Evolutionary conservation across 176 grass and related monocot genomes (phyloP).

Genomic region (Leersia perrieri): DNA sequence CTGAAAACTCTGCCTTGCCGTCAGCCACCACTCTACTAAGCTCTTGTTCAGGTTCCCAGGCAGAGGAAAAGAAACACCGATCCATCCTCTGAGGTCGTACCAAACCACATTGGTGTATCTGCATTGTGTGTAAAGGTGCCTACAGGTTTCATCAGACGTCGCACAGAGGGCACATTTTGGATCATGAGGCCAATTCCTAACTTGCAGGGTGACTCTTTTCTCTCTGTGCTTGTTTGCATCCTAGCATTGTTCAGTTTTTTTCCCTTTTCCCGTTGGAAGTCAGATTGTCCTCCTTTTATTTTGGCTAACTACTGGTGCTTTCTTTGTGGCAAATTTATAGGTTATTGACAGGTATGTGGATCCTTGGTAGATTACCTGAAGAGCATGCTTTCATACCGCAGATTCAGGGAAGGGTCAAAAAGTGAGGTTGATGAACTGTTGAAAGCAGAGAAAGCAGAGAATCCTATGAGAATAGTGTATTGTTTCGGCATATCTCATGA

Average conservation of each 20-base stretch:
- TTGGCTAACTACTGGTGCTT: background rate
- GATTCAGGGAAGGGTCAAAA: slow-evolving; percentile 87
- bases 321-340: slow-evolving; percentile 42
- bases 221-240: background rate
- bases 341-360: slow-evolving; percentile 97
- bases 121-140: too few relatives aligned
- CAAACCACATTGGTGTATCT: too few relatives aligned
- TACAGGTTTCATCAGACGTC: too few relatives aligned
- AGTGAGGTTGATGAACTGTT: slow-evolving; percentile 76
- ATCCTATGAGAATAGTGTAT: slow-evolving; percentile 91
- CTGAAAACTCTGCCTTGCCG: too few relatives aligned
- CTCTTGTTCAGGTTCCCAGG: too few relatives aligned
- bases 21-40: too few relatives aligned
- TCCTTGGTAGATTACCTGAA: slow-evolving; percentile 84
- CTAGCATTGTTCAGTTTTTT: background rate
- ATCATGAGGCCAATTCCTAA: too few relatives aligned
- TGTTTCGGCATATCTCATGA: slow-evolving; percentile 88
- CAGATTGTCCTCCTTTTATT: background rate
- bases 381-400: slow-evolving; percentile 82
- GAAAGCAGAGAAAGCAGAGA: slow-evolving; percentile 73
- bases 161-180: too few relatives aligned
- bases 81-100: too few relatives aligned
- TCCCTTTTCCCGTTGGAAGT: background rate
- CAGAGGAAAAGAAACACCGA: too few relatives aligned
- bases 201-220: too few relatives aligned